A percentile compares a stretch with the other conserved stretches of the same genome.
These are phyloP conservation scores for Auricularia cornea DNA, from an alignment of 768 basidiomycete species.

Conservation along the genomic window DNA sequence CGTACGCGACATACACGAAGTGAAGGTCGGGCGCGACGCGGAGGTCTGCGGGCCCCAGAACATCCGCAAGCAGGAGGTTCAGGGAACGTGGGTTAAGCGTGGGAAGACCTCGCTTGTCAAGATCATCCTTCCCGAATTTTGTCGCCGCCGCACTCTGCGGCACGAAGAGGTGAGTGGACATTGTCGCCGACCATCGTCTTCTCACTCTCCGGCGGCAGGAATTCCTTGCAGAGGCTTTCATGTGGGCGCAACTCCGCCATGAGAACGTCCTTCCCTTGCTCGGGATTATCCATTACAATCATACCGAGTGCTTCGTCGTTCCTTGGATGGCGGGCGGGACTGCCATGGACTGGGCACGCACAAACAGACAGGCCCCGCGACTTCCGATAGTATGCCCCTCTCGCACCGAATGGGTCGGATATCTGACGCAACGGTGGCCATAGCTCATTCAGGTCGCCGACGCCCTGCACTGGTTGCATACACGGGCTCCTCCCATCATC, in stretches of 20 bases:
- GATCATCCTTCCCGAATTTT: neutral
- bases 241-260: neutral
- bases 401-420: neutral
- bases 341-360: neutral
- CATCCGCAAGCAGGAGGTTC: too few species aligned
- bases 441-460: neutral
- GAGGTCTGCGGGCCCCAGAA: neutral
- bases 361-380: neutral
- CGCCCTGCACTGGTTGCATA: neutral
- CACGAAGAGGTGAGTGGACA: neutral
- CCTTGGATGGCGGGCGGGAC: neutral
- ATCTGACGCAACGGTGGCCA: neutral
- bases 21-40: neutral
- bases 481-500: neutral
- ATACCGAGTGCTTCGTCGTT: neutral
- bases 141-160: neutral
- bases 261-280: neutral
- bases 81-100: neutral
- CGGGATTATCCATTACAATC: neutral
- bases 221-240: neutral
- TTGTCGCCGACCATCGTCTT: neutral
- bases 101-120: neutral
- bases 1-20: neutral
- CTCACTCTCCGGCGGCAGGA: neutral
- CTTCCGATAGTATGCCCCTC: neutral